phyloP scores from a whole-genome alignment of 1,284 basidiomycete species.

The Blastosporella zonata region DNA sequence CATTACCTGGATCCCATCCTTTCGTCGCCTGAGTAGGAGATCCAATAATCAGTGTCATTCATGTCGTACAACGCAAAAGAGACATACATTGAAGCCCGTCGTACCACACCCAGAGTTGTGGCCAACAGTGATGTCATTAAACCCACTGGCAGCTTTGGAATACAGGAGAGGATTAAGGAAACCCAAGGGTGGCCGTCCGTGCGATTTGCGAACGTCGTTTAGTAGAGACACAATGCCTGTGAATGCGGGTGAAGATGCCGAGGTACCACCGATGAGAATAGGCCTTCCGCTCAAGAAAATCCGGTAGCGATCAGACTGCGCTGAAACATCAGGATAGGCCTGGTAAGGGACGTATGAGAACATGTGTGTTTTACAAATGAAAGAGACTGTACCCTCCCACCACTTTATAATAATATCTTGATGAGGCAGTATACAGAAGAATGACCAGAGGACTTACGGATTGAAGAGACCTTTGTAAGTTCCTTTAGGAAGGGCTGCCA shows the following conservation, averaged over 20 bases:
- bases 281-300: constrained; percentile 40
- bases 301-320: constrained; percentile 48
- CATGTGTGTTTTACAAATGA: not conserved
- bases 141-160: constrained; percentile 34
- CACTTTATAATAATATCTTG: constrained; percentile 14
- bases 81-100: constrained; percentile 44
- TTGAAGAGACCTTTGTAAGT: constrained; percentile 61
- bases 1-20: constrained; percentile 47
- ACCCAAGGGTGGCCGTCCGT: constrained; percentile 46
- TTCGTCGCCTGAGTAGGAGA: constrained; percentile 33
- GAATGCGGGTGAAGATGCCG: constrained; percentile 56
- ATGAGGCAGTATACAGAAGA: not conserved
- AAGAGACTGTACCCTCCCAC: constrained; percentile 29
- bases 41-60: not conserved
- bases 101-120: constrained; percentile 57
- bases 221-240: constrained; percentile 56
- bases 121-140: constrained; percentile 56
- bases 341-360: constrained; percentile 20
- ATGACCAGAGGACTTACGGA: constrained; percentile 32
- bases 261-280: constrained; percentile 49
- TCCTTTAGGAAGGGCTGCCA: constrained; percentile 42
- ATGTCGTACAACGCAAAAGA: not conserved
- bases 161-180: constrained; percentile 67
- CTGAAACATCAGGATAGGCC: constrained; percentile 59
- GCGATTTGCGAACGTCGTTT: constrained; percentile 56